These are phyloP conservation scores for Scheffersomyces segobiensis DNA, from an alignment of 1,139 yeast species.

Conservation along the genomic window DNA sequence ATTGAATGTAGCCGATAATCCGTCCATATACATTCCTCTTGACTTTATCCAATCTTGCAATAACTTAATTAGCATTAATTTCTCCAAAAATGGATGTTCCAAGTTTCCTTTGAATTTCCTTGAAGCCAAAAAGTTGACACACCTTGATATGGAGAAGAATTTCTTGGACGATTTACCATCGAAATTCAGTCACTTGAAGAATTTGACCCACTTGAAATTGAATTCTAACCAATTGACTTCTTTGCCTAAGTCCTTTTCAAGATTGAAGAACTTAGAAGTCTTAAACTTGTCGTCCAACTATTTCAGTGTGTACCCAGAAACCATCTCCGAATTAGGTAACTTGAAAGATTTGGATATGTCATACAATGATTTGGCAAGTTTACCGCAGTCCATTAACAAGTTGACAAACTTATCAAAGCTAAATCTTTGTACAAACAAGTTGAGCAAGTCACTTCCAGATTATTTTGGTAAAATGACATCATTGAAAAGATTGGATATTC, in stretches of 20 bases:
- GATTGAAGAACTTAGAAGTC: constrained; percentile 54
- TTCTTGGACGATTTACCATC: constrained; percentile 65
- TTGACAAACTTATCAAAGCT: constrained; percentile 64
- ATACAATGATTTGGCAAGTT: constrained; percentile 63
- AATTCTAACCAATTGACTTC: constrained; percentile 71
- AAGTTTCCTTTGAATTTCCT: constrained; percentile 73
- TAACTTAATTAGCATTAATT: constrained; percentile 65
- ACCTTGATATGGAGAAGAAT: constrained; percentile 77
- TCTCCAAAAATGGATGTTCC: constrained; percentile 72
- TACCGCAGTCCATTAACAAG: constrained; percentile 66
- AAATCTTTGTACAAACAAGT: constrained; percentile 72
- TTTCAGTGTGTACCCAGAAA: constrained; percentile 66
- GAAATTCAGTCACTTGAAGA: constrained; percentile 52
- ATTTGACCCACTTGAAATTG: constrained; percentile 57
- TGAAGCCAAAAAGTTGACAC: constrained; percentile 66
- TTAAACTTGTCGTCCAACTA: constrained; percentile 83
- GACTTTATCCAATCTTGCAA: constrained; percentile 86
- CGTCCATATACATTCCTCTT: constrained; percentile 77
- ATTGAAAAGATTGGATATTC: constrained; percentile 74
- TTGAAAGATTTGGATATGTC: constrained; percentile 76
- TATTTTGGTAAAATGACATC: constrained; percentile 52
- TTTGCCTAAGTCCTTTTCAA: constrained; percentile 65
- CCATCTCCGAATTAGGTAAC: constrained; percentile 60
- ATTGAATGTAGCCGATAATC: constrained; percentile 83
- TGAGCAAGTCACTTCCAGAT: constrained; percentile 57